Conservation (phyloP, 2,329 filamentous ascomycete genomes). For the Ophiostoma novo-ulmi region DNA sequence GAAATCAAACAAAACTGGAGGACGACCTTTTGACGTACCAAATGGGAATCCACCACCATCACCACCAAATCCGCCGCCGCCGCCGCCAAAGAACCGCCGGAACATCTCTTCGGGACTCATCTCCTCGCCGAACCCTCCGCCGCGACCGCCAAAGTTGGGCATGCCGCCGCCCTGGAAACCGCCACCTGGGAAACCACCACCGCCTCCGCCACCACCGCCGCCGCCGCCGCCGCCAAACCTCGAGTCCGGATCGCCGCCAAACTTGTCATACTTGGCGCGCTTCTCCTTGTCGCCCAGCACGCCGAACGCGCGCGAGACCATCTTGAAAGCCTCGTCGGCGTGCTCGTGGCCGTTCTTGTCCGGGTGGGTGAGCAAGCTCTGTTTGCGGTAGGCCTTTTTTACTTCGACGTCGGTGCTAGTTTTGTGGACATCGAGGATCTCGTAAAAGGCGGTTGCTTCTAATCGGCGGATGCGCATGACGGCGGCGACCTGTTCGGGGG, state of each 20-base stretch:
- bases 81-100: slow-evolving; percentile 88
- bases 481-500: slow-evolving; percentile 82
- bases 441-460: slow-evolving; percentile 83
- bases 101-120: slow-evolving; percentile 97
- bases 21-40: background rate
- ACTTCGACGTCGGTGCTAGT: slow-evolving; percentile 76
- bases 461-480: slow-evolving; percentile 86
- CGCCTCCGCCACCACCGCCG: slow-evolving; percentile 37
- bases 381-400: slow-evolving; percentile 95
- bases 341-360: slow-evolving; percentile 97
- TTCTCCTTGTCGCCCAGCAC: slow-evolving; percentile 91
- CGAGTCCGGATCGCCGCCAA: slow-evolving; percentile 87
- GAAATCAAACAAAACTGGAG: background rate
- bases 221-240: slow-evolving; percentile 61
- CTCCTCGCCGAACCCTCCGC: slow-evolving; percentile 72
- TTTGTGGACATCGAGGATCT: slow-evolving; percentile 69
- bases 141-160: slow-evolving; percentile 32
- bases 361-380: slow-evolving; percentile 89
- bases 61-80: slow-evolving; percentile 61
- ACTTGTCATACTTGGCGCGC: slow-evolving; percentile 79
- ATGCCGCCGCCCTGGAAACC: slow-evolving; percentile 48
- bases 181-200: slow-evolving; percentile 35
- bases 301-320: slow-evolving; percentile 91
- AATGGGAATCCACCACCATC: slow-evolving; percentile 38
- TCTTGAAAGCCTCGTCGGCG: slow-evolving; percentile 97